A percentile compares a stretch with the other conserved stretches of the same genome.
Conservation (phyloP, 768 basidiomycete genomes). For the Suillus hirtellus region DNA sequence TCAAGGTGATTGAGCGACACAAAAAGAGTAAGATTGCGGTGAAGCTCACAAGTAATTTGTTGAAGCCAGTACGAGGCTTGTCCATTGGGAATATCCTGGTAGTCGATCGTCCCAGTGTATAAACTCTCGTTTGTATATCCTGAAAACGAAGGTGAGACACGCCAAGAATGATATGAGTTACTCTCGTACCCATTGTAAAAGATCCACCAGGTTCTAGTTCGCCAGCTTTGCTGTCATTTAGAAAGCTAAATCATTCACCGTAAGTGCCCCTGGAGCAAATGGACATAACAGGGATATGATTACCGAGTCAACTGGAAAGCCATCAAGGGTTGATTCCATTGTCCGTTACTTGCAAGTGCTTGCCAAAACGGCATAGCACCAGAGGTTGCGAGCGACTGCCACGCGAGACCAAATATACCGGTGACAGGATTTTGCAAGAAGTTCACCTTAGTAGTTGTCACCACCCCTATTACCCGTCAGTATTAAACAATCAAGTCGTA, state of each 20-base stretch:
- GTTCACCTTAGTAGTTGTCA: slow-evolving; percentile 32
- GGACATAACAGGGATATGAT: slow-evolving; percentile 1
- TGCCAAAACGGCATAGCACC: slow-evolving; percentile 68
- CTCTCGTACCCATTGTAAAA: slow-evolving; percentile 60
- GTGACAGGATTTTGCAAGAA: slow-evolving; percentile 52
- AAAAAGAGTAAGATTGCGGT: not conserved
- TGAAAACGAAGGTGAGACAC: slow-evolving; percentile 24
- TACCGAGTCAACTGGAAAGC: slow-evolving; percentile 63
- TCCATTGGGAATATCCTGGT: slow-evolving; percentile 41
- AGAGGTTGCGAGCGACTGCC: slow-evolving; percentile 57
- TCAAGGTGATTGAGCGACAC: not conserved
- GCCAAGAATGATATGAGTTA: slow-evolving; percentile 13
- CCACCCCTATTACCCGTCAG: slow-evolving; percentile 40
- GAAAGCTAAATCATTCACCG: slow-evolving; percentile 37
- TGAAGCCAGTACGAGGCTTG: slow-evolving; percentile 50
- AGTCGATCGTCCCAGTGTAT: slow-evolving; percentile 53
- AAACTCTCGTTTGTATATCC: slow-evolving; percentile 57
- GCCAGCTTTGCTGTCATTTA: slow-evolving; percentile 43
- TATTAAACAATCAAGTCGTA: not conserved
- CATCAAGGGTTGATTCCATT: slow-evolving; percentile 55
- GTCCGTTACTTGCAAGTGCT: slow-evolving; percentile 42
- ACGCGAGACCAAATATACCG: slow-evolving; percentile 77
- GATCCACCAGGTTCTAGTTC: slow-evolving; percentile 67
- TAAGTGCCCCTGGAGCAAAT: not conserved
- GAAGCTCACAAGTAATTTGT: slow-evolving; percentile 28